Conservation (phyloP, 2,329 filamentous ascomycete species). For the Dactylellina sp. region DNA sequence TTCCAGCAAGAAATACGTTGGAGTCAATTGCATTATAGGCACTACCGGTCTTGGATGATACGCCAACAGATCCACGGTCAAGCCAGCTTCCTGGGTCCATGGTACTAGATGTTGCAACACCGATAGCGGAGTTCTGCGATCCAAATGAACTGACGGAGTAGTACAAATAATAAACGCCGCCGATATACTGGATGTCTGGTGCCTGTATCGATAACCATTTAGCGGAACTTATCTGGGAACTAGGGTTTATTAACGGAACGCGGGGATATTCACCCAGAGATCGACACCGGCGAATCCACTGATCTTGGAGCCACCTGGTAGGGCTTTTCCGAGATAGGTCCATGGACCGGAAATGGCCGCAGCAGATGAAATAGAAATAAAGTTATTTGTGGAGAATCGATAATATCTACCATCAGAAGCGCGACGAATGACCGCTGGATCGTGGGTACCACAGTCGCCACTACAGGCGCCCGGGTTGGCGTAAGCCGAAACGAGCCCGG, state of each 20-base stretch:
- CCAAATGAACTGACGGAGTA: constrained; percentile 75
- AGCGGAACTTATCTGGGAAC: not conserved
- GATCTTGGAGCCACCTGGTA: constrained; percentile 64
- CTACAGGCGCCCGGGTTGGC: constrained; percentile 63
- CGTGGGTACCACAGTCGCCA: constrained; percentile 64
- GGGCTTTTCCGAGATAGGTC: constrained; percentile 65
- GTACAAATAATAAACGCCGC: constrained; percentile 73
- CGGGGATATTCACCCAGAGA: constrained; percentile 63
- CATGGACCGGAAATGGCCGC: constrained; percentile 65
- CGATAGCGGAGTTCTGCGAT: constrained; percentile 72
- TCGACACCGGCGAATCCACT: constrained; percentile 64
- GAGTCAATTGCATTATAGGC: constrained; percentile 73
- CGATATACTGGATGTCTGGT: constrained; percentile 72
- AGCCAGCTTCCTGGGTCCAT: constrained; percentile 71
- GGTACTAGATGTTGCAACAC: constrained; percentile 66
- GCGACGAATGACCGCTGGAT: constrained; percentile 64
- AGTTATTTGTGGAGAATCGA: constrained; percentile 65
- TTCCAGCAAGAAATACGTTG: constrained; percentile 67
- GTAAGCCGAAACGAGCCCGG: constrained; percentile 42
- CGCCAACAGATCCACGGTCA: constrained; percentile 70
- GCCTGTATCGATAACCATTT: constrained; percentile 66
- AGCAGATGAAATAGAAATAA: constrained; percentile 64
- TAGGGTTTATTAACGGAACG: too few species aligned
- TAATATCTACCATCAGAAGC: constrained; percentile 65
- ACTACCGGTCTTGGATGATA: constrained; percentile 65